Conservation (phyloP, 495 filamentous ascomycete species). For the Lineolata rhizophorae region DNA sequence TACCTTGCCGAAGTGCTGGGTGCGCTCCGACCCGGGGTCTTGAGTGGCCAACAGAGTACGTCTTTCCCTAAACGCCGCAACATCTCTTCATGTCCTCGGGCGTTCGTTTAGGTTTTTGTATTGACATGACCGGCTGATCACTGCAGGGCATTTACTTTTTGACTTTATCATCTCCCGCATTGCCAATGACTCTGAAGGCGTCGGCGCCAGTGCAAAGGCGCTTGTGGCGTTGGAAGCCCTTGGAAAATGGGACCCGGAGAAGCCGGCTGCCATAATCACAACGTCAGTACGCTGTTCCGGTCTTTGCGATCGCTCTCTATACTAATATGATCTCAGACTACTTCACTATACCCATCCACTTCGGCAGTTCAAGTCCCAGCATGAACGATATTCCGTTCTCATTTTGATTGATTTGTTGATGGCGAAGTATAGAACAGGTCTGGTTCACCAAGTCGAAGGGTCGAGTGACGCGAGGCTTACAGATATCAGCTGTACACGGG, state of each 20-base stretch:
- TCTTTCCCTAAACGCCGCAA: too few species aligned
- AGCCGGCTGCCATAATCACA: conserved; percentile 11
- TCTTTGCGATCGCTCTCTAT: conserved; percentile 1
- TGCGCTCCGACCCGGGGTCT: conserved; percentile 30
- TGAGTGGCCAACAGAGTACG: conserved; percentile 41
- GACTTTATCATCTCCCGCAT: conserved; percentile 21
- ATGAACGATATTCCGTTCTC: conserved; percentile 42
- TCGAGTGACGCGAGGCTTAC: conserved; percentile 3
- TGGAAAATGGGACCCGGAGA: conserved; percentile 19
- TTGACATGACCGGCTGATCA: background rate
- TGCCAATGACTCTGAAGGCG: conserved; percentile 16
- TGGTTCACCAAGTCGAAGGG: conserved; percentile 2
- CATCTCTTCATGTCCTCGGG: too few species aligned
- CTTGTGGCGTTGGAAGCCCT: conserved; percentile 17
- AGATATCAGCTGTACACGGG: conserved; percentile 10
- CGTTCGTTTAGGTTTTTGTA: too few species aligned
- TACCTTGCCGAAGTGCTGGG: conserved; percentile 45
- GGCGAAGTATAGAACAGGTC: conserved; percentile 37
- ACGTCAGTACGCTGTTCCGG: conserved; percentile 7
- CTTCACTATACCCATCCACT: conserved; percentile 19
- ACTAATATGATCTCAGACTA: conserved; percentile 12
- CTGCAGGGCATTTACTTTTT: conserved; percentile 15
- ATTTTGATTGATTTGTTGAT: conserved; percentile 43
- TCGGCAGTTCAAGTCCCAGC: conserved; percentile 27
- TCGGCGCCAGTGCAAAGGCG: conserved; percentile 15